Evolutionary conservation across 2,329 filamentous ascomycete species (phyloP), one percentile per base, ranked within the genome.

Genomic region (Penicillium decumbens): DNA sequence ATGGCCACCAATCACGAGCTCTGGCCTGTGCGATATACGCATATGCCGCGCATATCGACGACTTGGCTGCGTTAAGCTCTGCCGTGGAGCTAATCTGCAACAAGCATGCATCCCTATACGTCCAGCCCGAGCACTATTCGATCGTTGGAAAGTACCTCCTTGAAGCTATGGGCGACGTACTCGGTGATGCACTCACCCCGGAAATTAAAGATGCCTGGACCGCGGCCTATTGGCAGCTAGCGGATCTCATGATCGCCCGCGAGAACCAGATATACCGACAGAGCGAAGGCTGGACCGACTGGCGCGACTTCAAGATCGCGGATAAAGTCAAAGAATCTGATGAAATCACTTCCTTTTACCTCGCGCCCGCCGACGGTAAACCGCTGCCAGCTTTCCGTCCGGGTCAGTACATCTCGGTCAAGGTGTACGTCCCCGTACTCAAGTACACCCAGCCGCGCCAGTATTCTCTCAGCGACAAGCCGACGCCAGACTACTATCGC

Each of bases 171-270:
- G 77, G 75, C 23, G 75, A 81, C 38, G 80, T 89, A 0, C 78
- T 90, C 1, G 85, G 85, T 3, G 76, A 77, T 1, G 85, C 79
- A 20, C 81, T 86, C 71, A 89, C 85, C 1, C 72, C 78, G 0
- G 79, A 84, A 18, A 77, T 87, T 27, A 75, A 80, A 45, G 76
- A 80, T 10, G 86, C 87, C 7, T 90, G 87, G 87, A 77, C 71
- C 5, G 80, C 81, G 44, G 87, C 87, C 1, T 90, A 89, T 71
- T 83, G 80, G 78, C 77, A 88, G 59, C 79, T 90, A 23, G 86
- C 87, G 24, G 78, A 84, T 65, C 80, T 89, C 72, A 80, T 89
- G 72, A 88, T 87, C 57, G 77, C 74, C 18, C 78, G 81, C 43
- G 87, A 89, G 65, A 73, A 72, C 4, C 74, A 81, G 50, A 70